These are phyloP conservation scores for Triticum dicoccoides DNA, from an alignment of 176 grass and related monocot genomes.

Conservation along the genomic window DNA sequence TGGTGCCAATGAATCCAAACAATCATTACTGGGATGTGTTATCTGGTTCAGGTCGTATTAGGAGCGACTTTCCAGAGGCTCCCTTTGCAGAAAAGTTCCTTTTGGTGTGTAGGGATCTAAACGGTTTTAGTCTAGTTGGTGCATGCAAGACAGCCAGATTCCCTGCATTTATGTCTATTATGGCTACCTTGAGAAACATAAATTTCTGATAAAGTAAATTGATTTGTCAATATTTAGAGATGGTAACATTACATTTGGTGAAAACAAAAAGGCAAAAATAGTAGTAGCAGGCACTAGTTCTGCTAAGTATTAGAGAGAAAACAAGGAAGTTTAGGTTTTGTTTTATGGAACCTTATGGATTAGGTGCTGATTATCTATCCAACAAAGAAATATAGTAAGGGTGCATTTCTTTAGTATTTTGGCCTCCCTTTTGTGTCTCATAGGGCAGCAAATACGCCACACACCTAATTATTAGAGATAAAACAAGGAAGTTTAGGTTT, in stretches of 20 bases:
- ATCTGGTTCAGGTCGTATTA: conserved; percentile 25
- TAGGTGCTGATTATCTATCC: conserved; percentile 19
- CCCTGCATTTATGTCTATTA: background rate
- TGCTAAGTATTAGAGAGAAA: conserved; percentile 14
- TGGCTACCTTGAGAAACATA: conserved; percentile 7
- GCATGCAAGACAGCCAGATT: background rate
- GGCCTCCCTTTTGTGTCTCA: background rate
- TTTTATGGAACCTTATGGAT: conserved; percentile 16
- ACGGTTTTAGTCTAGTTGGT: conserved; percentile 22
- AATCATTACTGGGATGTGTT: background rate
- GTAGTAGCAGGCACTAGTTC: background rate
- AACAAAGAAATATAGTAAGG: conserved; percentile 23
- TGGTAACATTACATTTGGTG: background rate
- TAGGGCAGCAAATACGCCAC: background rate
- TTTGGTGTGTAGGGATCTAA: conserved; percentile 11
- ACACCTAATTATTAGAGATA: conserved; percentile 11
- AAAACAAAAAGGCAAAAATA: background rate
- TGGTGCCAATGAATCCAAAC: background rate
- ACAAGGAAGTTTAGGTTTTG: background rate
- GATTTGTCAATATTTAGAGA: background rate
- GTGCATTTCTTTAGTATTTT: background rate
- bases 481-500: background rate
- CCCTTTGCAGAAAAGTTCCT: background rate
- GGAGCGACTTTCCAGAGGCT: background rate
- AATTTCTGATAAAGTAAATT: background rate